Evolutionary conservation across 2,329 filamentous ascomycete genomes (phyloP).

Genomic region (Ustulina deusta): DNA sequence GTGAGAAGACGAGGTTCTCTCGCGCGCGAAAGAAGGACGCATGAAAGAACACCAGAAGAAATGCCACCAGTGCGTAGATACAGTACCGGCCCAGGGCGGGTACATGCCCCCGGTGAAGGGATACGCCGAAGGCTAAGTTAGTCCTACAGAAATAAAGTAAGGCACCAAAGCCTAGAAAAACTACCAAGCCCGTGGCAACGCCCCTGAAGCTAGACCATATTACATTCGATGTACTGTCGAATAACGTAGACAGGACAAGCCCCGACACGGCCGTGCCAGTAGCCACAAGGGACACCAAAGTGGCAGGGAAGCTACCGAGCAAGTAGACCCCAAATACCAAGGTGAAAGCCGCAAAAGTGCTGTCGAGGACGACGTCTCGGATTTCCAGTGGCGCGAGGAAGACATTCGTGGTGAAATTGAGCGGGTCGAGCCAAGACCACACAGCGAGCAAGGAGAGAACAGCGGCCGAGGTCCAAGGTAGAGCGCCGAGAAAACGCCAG

Average conservation of each 20-base stretch:
- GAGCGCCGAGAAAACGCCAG: conserved; percentile 45
- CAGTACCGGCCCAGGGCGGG: conserved; percentile 40
- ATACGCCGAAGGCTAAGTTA: conserved; percentile 19
- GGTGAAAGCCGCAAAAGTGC: conserved; percentile 41
- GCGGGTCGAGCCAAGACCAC: conserved; percentile 48
- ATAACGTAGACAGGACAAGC: conserved; percentile 43
- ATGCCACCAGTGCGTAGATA: conserved; percentile 37
- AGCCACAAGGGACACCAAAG: conserved; percentile 47
- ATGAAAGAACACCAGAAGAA: conserved; percentile 42
- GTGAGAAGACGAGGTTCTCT: conserved; percentile 34
- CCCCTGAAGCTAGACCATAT: conserved; percentile 46
- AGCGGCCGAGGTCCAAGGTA: conserved; percentile 44
- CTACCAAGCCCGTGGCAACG: conserved; percentile 38
- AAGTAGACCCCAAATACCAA: conserved; percentile 48
- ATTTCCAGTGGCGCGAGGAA: conserved; percentile 46
- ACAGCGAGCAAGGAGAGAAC: conserved; percentile 45
- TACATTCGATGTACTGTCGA: conserved; percentile 43
- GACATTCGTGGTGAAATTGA: conserved; percentile 50
- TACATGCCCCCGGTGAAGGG: conserved; percentile 31
- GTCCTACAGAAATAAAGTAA: conserved; percentile 41
- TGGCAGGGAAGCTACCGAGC: conserved; percentile 46
- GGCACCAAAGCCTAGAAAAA: conserved; percentile 45
- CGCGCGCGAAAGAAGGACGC: conserved; percentile 36
- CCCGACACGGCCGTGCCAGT: conserved; percentile 44
- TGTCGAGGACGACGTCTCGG: conserved; percentile 50